A percentile compares a stretch with the other conserved stretches of the same genome.
Conservation (phyloP, 1,284 basidiomycete genomes). For the Puccinia triticina region DNA sequence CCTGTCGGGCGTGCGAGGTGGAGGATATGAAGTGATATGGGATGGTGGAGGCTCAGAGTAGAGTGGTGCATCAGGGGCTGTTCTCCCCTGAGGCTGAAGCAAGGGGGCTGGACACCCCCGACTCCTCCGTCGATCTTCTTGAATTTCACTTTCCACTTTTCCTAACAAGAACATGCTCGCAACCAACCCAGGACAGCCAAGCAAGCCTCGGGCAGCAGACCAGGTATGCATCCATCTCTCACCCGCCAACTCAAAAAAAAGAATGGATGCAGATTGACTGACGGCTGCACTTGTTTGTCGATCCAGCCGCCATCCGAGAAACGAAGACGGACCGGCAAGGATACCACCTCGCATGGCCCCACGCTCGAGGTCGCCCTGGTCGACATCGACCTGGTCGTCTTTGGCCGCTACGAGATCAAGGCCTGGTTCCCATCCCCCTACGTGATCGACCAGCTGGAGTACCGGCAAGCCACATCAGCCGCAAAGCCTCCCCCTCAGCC, state of each 20-base stretch:
- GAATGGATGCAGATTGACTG: not conserved
- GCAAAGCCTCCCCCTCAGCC: constrained; percentile 22
- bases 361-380: constrained; percentile 33
- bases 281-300: not conserved
- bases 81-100: no score
- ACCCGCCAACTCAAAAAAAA: not conserved
- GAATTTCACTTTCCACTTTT: no score
- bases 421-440: constrained; percentile 60
- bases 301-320: not conserved
- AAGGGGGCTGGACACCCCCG: no score
- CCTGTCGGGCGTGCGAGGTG: no score
- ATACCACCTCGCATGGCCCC: constrained; percentile 25
- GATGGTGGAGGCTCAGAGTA: no score
- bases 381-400: constrained; percentile 55
- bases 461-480: constrained; percentile 7
- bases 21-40: no score
- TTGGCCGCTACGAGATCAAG: constrained; percentile 59
- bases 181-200: not conserved
- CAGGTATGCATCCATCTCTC: no score
- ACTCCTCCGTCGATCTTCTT: no score
- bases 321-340: constrained; percentile 22
- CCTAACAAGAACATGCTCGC: not conserved
- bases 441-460: constrained; percentile 56
- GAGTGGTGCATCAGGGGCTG: no score
- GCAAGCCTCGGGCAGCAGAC: not conserved